These are phyloP conservation scores for Neurospora discreta DNA, from an alignment of 495 filamentous ascomycete species.

Conservation along the genomic window DNA sequence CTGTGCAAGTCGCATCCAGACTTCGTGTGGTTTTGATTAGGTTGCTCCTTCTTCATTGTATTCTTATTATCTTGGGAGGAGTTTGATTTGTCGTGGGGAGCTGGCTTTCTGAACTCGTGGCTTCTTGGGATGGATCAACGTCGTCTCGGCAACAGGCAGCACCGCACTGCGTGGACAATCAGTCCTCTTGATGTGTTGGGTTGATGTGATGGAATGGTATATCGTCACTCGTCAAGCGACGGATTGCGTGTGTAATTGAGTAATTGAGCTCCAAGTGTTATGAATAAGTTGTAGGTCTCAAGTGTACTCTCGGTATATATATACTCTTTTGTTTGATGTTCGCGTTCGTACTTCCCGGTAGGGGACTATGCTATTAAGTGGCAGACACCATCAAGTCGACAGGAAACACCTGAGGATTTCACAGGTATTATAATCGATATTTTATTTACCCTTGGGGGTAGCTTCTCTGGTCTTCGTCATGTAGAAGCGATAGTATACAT, in stretches of 20 bases:
- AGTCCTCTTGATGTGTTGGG: not conserved
- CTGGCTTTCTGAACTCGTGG: not conserved
- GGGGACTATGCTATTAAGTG: not conserved
- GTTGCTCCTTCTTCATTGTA: not conserved
- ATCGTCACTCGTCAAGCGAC: not conserved
- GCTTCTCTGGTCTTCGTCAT: not conserved
- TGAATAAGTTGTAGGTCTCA: not conserved
- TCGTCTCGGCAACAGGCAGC: not conserved
- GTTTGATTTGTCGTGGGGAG: not conserved
- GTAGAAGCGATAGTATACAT: not conserved
- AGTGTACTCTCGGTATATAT: not conserved
- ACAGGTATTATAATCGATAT: not conserved
- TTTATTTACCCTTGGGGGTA: not conserved
- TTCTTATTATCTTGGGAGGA: not conserved
- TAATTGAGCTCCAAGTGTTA: not conserved
- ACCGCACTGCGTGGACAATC: not conserved
- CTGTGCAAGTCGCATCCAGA: not conserved
- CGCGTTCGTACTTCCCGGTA: not conserved
- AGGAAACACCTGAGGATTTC: not conserved
- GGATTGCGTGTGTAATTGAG: not conserved
- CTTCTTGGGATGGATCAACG: not conserved
- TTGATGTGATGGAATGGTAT: not conserved
- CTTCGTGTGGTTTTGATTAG: not conserved
- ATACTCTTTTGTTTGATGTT: not conserved
- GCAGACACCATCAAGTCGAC: not conserved